Percentiles rank a stretch among this genome's conserved stretches.
These are phyloP conservation scores for Barnettozyma populi DNA, from an alignment of 805 yeast species.

Conservation along the genomic window DNA sequence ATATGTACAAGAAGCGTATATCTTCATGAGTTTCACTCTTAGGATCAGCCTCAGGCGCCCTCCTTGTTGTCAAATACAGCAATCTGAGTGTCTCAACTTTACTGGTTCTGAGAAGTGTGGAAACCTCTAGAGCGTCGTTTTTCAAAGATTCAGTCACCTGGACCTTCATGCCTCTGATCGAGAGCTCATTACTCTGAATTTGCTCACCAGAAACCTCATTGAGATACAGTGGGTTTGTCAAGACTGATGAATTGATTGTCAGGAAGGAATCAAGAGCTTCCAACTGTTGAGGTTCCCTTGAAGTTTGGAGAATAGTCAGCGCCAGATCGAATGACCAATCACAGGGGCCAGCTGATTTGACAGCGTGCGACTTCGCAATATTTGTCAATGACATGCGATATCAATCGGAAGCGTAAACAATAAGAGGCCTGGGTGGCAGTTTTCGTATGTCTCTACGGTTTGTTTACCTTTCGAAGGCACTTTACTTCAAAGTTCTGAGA, in stretches of 20 bases:
- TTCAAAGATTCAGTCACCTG: conserved; percentile 30
- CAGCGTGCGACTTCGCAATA: neutral
- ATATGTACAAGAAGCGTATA: conserved; percentile 26
- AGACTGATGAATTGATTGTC: conserved; percentile 8
- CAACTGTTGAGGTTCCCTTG: conserved; percentile 14
- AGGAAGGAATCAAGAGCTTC: conserved; percentile 17
- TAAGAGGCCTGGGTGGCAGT: neutral
- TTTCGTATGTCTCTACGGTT: neutral
- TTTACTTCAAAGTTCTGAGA: neutral
- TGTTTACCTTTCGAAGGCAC: neutral
- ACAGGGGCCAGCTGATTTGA: neutral
- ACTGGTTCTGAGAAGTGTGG: conserved; percentile 35
- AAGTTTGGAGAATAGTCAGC: conserved; percentile 13
- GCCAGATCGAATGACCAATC: conserved; percentile 24
- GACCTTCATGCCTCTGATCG: conserved; percentile 37
- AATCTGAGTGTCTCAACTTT: conserved; percentile 44
- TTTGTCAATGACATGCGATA: neutral
- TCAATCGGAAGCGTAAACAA: neutral
- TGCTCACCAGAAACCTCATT: neutral
- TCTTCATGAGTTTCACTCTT: conserved; percentile 7
- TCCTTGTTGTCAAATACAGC: conserved; percentile 34
- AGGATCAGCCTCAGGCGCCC: conserved; percentile 27
- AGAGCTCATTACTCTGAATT: conserved; percentile 24
- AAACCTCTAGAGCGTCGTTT: conserved; percentile 36
- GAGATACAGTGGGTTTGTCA: conserved; percentile 13